phyloP scores from a whole-genome alignment of 2,329 filamentous ascomycete species.

The Chaetomiaceae sp. region DNA sequence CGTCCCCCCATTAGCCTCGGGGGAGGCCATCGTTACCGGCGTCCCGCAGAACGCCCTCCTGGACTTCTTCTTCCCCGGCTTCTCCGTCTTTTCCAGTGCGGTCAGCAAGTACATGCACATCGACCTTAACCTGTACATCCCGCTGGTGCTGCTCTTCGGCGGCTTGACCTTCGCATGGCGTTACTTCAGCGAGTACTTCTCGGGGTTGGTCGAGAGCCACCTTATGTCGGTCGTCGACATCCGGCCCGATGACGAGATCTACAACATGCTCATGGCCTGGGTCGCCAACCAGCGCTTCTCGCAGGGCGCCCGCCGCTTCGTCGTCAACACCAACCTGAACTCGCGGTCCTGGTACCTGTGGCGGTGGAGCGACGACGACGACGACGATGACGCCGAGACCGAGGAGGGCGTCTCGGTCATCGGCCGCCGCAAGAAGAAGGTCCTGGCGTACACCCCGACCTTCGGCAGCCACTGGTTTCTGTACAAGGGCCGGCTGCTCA shows the following conservation, averaged over 20 bases:
- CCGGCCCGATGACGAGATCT: slow-evolving; percentile 64
- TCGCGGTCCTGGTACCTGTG: slow-evolving; percentile 46
- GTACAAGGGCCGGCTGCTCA: slow-evolving; percentile 53
- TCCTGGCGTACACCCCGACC: slow-evolving; percentile 58
- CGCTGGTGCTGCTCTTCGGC: slow-evolving; percentile 46
- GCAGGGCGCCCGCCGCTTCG: slow-evolving; percentile 52
- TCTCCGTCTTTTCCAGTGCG: slow-evolving; percentile 49
- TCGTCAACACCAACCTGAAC: slow-evolving; percentile 54
- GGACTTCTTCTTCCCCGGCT: slow-evolving; percentile 61
- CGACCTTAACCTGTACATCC: slow-evolving; percentile 58
- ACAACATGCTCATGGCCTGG: slow-evolving; percentile 67
- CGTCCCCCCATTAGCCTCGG: background rate
- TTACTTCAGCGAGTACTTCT: slow-evolving; percentile 46
- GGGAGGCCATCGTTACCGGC: background rate
- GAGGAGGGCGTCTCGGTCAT: slow-evolving; percentile 35
- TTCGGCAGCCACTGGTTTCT: slow-evolving; percentile 64
- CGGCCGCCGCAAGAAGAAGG: slow-evolving; percentile 37
- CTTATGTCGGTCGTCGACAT: slow-evolving; percentile 63
- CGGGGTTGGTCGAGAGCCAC: slow-evolving; percentile 43
- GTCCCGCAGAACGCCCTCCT: slow-evolving; percentile 33
- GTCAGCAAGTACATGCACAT: slow-evolving; percentile 52
- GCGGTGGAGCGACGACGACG: slow-evolving; percentile 35
- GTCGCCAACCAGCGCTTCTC: slow-evolving; percentile 57
- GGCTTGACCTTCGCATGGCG: slow-evolving; percentile 45
- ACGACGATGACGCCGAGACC: slow-evolving; percentile 42